phyloP scores from a whole-genome alignment of 78 protist genomes.

The Planoprotostelium fungivorum region DNA sequence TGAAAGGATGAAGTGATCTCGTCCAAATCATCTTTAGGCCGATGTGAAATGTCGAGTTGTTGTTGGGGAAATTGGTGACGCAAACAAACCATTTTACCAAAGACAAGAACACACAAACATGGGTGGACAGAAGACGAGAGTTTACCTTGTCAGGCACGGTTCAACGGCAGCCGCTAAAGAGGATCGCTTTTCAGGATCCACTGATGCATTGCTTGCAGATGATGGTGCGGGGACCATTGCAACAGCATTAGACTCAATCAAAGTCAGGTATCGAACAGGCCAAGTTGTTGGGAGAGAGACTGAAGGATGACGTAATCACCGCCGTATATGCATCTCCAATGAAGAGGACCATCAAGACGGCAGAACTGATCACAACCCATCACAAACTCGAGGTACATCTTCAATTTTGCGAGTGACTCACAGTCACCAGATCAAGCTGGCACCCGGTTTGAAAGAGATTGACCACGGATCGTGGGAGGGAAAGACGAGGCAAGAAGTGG shows the following conservation, averaged over 20 bases:
- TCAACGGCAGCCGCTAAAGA: neutral
- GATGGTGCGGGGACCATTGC: neutral
- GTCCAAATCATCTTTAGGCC: too few relatives aligned
- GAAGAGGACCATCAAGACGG: constrained; percentile 13
- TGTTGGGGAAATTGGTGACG: too few relatives aligned
- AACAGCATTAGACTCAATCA: neutral
- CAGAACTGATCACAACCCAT: neutral
- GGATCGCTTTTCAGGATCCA: constrained; percentile 5
- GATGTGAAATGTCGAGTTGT: too few relatives aligned
- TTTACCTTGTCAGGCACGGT: constrained; percentile 4
- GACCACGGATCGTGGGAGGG: constrained; percentile 6
- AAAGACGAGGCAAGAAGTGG: constrained; percentile 1
- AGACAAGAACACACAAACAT: too few relatives aligned
- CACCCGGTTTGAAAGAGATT: constrained; percentile 12
- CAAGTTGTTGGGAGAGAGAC: constrained; percentile 1
- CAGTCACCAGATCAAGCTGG: neutral
- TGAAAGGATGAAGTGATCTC: too few relatives aligned
- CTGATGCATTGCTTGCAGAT: neutral
- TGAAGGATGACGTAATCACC: neutral
- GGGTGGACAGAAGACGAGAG: constrained; percentile 1
- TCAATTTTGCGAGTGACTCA: neutral
- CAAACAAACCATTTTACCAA: too few relatives aligned
- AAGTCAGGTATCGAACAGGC: neutral
- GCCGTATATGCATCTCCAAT: constrained; percentile 15
- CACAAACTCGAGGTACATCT: neutral